Evolutionary conservation across 2,329 filamentous ascomycete genomes (phyloP), one percentile per base, ranked within the genome.

Genomic region (Aspergillus ochraceus): DNA sequence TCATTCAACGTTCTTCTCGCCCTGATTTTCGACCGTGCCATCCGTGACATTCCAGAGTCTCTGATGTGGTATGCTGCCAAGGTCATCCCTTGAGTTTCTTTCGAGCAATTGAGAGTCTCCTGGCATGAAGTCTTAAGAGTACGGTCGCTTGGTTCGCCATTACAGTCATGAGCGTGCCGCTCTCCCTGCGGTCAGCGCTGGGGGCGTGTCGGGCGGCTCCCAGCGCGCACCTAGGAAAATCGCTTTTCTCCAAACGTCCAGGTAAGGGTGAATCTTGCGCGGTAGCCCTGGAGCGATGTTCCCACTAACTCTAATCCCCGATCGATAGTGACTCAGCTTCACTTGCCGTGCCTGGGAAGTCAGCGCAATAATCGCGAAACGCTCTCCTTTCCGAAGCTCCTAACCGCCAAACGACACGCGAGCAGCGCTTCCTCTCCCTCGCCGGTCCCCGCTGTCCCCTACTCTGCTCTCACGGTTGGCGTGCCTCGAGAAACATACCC

Each of bases 401-500:
- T 49, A 32, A 36, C 64, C 47, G 36, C 63, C 39, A 68, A 63
- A 49, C 64, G 67, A 58, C 60, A 64, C 29, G 68, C 69, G 11
- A 70, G 64, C 53, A 66, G 64, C 49, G 57, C 63, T 50, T 59
- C 70, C 11, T 49, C 66, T 20, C 61, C 68, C 20, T 64, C 70
- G 8, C 57, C 60, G 12, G 67, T 70, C 3, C 58, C 71, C 3
- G 65, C 68, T 46, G 69, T 73, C 24, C 90, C 91, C 0, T 96
- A 92, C 74, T 79, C 84, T 20, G 81, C 88, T 49, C 83, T 96
- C 58, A 90, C 87, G 4, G 86, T 97, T 52, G 92, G 92, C 59
- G 85, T 95, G 4, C 91, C 91, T 14, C 86, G 84, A 59, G 92
- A 97, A 76, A 89, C 86, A n/a, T 92, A 85, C 68, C 85, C 87